phyloP scores from a whole-genome alignment of 2,329 filamentous ascomycete species.

The Ustulina deusta region DNA sequence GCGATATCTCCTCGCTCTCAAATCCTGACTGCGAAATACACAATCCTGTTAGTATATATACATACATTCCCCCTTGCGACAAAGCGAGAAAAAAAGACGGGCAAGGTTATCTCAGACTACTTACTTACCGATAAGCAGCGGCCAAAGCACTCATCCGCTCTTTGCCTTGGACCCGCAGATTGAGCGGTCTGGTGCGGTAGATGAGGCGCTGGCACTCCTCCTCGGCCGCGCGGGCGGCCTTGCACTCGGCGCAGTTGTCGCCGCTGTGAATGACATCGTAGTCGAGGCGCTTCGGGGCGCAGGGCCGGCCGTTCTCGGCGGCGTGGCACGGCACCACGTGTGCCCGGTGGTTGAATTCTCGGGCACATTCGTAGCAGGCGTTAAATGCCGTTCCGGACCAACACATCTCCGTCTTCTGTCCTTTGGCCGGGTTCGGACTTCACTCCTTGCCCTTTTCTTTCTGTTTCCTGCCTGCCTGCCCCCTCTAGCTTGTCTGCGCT shows the following conservation, averaged over 20 bases:
- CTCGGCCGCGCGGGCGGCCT: constrained; percentile 13
- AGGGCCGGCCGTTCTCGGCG: neutral
- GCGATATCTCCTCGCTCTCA: neutral
- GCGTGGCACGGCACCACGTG: constrained; percentile 28
- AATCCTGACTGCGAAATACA: neutral
- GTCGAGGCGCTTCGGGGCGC: neutral
- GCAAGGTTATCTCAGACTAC: neutral
- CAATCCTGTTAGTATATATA: neutral
- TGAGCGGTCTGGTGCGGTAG: constrained; percentile 21
- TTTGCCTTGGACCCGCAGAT: constrained; percentile 8
- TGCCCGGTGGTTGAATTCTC: constrained; percentile 15
- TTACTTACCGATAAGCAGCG: constrained; percentile 28
- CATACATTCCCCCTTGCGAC: neutral
- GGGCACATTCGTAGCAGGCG: constrained; percentile 35
- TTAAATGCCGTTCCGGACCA: constrained; percentile 10
- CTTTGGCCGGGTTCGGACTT: too few species aligned
- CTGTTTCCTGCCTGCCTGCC: neutral
- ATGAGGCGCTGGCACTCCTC: constrained; percentile 31
- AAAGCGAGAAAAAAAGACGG: neutral
- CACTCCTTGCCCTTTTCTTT: neutral
- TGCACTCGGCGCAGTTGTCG: constrained; percentile 33
- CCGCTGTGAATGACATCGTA: constrained; percentile 11
- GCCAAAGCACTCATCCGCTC: constrained; percentile 23
- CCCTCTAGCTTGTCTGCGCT: too few species aligned
- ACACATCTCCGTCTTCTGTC: constrained; percentile 20